Percentiles rank a stretch among this genome's conserved stretches.
These are phyloP conservation scores for Vanderwaltozyma yarrowii DNA, from an alignment of 805 yeast species.

Conservation along the genomic window DNA sequence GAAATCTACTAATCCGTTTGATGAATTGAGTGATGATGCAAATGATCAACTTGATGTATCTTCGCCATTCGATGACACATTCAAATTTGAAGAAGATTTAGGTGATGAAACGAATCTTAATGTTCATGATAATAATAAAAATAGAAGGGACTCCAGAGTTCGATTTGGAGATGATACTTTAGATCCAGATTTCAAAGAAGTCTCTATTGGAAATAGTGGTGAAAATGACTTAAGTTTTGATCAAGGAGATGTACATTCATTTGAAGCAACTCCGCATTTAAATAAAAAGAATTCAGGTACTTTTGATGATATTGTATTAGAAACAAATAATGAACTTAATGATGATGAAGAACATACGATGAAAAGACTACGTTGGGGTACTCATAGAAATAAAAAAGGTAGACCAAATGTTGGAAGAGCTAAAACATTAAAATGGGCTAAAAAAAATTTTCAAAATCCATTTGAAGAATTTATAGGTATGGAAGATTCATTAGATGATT, in stretches of 20 bases:
- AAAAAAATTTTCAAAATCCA: conserved; percentile 28
- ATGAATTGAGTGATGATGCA: neutral
- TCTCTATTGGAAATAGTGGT: conserved; percentile 4
- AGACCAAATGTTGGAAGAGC: conserved; percentile 51
- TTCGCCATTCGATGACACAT: conserved; percentile 26
- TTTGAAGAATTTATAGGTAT: conserved; percentile 13
- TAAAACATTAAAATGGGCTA: conserved; percentile 47
- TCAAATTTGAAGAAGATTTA: conserved; percentile 13
- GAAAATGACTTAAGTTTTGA: neutral
- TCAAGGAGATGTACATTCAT: conserved; percentile 18
- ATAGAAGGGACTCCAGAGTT: conserved; percentile 3
- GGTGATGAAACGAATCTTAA: conserved; percentile 3
- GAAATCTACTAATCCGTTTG: neutral
- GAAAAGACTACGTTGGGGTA: conserved; percentile 84
- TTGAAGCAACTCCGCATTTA: conserved; percentile 16
- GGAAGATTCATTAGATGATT: conserved; percentile 22
- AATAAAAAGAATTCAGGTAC: conserved; percentile 11
- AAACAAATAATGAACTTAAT: conserved; percentile 9
- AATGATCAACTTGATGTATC: conserved; percentile 3
- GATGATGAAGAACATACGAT: conserved; percentile 28
- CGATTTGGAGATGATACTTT: conserved; percentile 1
- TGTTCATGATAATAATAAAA: conserved; percentile 7
- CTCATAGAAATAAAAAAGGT: conserved; percentile 66
- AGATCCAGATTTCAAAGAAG: conserved; percentile 10
- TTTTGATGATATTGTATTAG: conserved; percentile 20